Base-by-base conservation (phyloP, 2,329 filamentous ascomycete genomes). In the Calonectria henricotiae region DNA sequence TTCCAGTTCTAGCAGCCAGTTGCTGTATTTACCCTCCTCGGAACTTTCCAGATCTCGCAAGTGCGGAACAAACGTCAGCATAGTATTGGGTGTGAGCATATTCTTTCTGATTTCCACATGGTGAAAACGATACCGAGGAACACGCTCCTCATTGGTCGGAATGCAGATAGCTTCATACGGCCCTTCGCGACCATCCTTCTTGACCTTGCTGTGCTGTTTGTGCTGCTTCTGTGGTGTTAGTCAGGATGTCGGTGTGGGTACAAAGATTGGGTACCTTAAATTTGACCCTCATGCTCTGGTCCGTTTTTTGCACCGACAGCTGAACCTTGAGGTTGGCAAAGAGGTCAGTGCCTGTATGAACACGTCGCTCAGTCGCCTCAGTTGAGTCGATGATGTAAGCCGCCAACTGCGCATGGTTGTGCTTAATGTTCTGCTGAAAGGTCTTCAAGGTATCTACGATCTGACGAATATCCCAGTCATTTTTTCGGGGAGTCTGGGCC, bases 81-180 rank as follows among this genome's bases (percentile, higher is more conserved):
- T 88, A 1, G 88, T 89, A 75, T 90, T 89, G 4, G 88, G 88
- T 0, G 89, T 89, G 35, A 90, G 82, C 41, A 90, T 86, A 67
- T 90, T 90, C 76, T 88, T 89, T 76, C 83, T 84, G 62, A 90
- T 89, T 75, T 89, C 87, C 43, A 90, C 86, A 69, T 90, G 88
- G 73, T 90, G 89, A 72, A 89, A 90, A 35, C 86, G 83, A 75
- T 90, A 91, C 30, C 82, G 81, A n/a, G 89, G 89, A 9, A 89
- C 88, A n/a, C 85, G 82, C 23, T 86, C 83, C 71, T 83, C 85
- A 66, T 86, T 82, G 2, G 87, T 86, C 73, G 86, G 86, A 72
- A 89, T 84, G 73, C 84, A 81, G n/a, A 83, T 75, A 5, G 87
- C 83, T 3, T 77, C 73, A 70, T 85, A 84, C 27, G 83, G 80